These are phyloP conservation scores for Polygonum maritimum DNA, from an alignment of 148 eudicot genomes.

Conservation along the genomic window DNA sequence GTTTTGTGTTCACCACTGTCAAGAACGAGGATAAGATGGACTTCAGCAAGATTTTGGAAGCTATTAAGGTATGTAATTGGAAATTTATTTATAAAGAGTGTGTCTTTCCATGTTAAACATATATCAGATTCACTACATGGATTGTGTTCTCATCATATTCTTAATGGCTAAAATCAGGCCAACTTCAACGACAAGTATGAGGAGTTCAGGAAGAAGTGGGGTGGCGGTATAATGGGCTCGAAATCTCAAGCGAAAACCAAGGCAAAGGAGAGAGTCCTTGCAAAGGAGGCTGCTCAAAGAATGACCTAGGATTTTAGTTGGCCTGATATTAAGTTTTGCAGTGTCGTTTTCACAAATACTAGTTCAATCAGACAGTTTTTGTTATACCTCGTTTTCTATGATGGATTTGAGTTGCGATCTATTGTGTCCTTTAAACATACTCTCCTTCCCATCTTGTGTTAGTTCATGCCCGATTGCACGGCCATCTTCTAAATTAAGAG, in stretches of 20 bases:
- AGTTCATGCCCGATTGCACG: no score
- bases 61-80: conserved; percentile 49
- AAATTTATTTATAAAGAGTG: no score
- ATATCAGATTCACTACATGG: no score
- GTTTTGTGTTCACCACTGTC: conserved; percentile 68
- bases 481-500: no score
- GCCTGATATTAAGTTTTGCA: background rate
- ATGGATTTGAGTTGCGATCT: no score
- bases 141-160: no score
- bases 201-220: conserved; percentile 91
- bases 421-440: no score
- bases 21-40: conserved; percentile 87
- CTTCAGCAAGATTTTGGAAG: conserved; percentile 77
- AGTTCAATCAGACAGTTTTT: background rate
- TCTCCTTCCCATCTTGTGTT: no score
- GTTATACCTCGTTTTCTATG: no score
- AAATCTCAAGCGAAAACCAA: conserved; percentile 89
- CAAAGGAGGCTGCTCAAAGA: conserved; percentile 91
- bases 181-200: conserved; percentile 93
- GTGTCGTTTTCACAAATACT: background rate
- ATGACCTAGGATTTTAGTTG: conserved; percentile 23
- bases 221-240: conserved; percentile 93
- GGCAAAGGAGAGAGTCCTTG: conserved; percentile 77
- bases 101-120: no score
- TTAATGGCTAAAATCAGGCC: conserved; percentile 32